phyloP scores from a whole-genome alignment of 2,329 filamentous ascomycete species.

The Xylariaceae sp. region DNA sequence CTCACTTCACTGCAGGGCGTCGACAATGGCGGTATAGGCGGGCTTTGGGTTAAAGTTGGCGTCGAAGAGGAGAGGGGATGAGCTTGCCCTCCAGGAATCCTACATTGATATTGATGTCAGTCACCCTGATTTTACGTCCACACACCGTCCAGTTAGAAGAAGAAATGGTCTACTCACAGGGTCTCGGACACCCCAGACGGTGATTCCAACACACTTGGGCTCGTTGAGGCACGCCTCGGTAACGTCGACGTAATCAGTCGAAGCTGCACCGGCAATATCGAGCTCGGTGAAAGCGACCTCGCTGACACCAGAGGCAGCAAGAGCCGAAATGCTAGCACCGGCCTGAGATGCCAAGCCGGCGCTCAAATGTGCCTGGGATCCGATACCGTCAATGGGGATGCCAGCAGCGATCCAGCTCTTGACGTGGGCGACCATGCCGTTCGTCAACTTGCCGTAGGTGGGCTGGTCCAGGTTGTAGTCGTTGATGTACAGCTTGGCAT shows the following conservation, averaged over 20 bases:
- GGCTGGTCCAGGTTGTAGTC: conserved; percentile 64
- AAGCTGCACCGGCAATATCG: conserved; percentile 55
- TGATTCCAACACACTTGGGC: conserved; percentile 59
- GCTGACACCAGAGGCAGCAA: conserved; percentile 40
- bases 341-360: conserved; percentile 38
- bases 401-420: conserved; percentile 58
- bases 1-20: conserved; percentile 6
- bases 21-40: conserved; percentile 44
- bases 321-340: conserved; percentile 40
- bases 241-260: conserved; percentile 54
- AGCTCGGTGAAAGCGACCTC: conserved; percentile 58
- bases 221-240: conserved; percentile 54
- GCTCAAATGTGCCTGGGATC: conserved; percentile 47
- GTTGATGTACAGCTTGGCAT: conserved; percentile 70
- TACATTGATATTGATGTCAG: conserved; percentile 25
- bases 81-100: conserved; percentile 48
- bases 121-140: conserved; percentile 32
- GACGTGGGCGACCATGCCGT: conserved; percentile 50
- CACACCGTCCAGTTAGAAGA: not conserved
- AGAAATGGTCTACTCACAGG: conserved; percentile 30
- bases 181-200: conserved; percentile 54
- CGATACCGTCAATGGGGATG: conserved; percentile 56
- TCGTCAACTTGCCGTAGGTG: conserved; percentile 50
- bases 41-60: conserved; percentile 46
- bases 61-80: conserved; percentile 51